Conservation (phyloP, 2,329 filamentous ascomycete genomes). For the Waltergamsia citrina region DNA sequence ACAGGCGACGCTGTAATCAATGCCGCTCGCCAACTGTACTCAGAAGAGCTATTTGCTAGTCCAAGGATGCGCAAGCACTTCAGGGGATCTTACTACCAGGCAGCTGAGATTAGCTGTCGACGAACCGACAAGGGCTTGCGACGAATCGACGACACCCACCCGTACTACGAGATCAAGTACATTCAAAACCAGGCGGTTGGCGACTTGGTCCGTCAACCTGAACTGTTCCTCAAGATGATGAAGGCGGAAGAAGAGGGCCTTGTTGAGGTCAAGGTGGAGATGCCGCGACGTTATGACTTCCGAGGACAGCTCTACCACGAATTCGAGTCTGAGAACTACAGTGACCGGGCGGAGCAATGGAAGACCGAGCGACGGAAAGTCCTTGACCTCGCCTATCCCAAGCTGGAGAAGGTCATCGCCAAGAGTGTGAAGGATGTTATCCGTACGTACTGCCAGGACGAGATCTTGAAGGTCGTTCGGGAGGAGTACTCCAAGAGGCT, state of each 20-base stretch:
- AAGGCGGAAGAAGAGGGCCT: conserved; percentile 92
- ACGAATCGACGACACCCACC: conserved; percentile 89
- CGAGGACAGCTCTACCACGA: conserved; percentile 67
- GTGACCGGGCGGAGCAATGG: conserved; percentile 91
- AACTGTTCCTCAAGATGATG: conserved; percentile 93
- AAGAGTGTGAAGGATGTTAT: conserved; percentile 93
- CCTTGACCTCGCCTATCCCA: conserved; percentile 69
- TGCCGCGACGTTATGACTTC: conserved; percentile 70
- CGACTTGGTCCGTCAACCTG: conserved; percentile 73
- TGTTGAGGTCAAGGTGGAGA: conserved; percentile 71
- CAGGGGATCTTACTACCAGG: conserved; percentile 72
- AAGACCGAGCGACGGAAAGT: conserved; percentile 81
- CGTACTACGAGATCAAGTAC: conserved; percentile 98
- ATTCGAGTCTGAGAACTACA: conserved; percentile 92
- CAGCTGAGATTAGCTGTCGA: conserved; percentile 75
- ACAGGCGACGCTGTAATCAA: conserved; percentile 68
- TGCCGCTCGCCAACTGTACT: conserved; percentile 78
- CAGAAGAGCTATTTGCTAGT: conserved; percentile 81
- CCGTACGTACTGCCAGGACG: conserved; percentile 87
- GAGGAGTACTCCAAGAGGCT: conserved; percentile 84
- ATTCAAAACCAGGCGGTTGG: conserved; percentile 78
- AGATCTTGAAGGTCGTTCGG: conserved; percentile 77
- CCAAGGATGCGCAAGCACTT: conserved; percentile 86
- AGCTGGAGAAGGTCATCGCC: conserved; percentile 74
- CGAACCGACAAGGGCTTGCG: conserved; percentile 91